Percentiles rank a stretch among this genome's conserved stretches.
These are phyloP conservation scores for Melanomma pulvis-pyrius DNA, from an alignment of 495 filamentous ascomycete species.

Conservation along the genomic window DNA sequence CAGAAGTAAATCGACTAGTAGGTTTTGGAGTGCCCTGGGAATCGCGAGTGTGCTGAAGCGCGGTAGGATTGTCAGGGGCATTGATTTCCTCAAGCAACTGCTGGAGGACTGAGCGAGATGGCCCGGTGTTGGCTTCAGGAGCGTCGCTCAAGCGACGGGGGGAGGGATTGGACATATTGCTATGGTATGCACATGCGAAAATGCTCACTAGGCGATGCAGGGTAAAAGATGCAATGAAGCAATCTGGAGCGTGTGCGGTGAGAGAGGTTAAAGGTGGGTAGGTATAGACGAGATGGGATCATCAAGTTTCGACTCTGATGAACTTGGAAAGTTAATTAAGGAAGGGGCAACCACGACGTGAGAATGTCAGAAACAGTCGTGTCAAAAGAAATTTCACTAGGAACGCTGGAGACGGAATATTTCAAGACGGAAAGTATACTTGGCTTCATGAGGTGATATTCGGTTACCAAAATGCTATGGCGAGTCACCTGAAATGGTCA, in stretches of 20 bases:
- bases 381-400: too few relatives aligned
- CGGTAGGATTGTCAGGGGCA: neutral
- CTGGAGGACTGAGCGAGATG: slow-evolving; percentile 9
- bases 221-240: slow-evolving; percentile 13
- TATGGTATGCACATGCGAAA: slow-evolving; percentile 18
- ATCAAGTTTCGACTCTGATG: neutral
- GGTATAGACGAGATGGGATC: neutral
- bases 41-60: neutral
- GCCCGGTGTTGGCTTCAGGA: neutral
- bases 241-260: neutral
- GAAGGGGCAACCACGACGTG: neutral
- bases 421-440: neutral
- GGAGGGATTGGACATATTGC: slow-evolving; percentile 19
- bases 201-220: slow-evolving; percentile 18
- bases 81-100: slow-evolving; percentile 22
- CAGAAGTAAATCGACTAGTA: neutral
- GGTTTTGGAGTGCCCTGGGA: neutral
- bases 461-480: neutral
- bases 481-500: slow-evolving; percentile 16
- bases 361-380: neutral
- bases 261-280: neutral
- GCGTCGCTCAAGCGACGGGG: neutral
- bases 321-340: neutral
- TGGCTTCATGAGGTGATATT: neutral
- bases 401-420: too few relatives aligned